These are phyloP conservation scores for Mitragyna speciosa DNA, from an alignment of 257 asterid species.

Conservation along the genomic window DNA sequence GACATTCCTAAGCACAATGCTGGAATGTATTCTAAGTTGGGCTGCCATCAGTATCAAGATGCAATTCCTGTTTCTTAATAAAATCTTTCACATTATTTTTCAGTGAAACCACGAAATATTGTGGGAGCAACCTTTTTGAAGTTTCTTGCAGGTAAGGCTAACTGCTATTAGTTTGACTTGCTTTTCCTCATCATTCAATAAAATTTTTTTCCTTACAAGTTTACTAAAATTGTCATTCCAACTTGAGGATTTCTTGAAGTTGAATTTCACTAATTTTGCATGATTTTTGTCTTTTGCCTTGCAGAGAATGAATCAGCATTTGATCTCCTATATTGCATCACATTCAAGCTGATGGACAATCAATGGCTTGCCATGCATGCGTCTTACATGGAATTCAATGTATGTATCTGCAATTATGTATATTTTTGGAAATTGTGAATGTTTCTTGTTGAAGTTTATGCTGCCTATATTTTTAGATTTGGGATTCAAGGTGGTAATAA, in stretches of 20 bases:
- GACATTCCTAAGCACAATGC: not conserved
- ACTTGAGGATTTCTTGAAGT: not conserved
- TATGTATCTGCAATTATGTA: conserved; percentile 32
- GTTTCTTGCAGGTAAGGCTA: conserved; percentile 76
- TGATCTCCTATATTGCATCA: conserved; percentile 88
- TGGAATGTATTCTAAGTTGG: not conserved
- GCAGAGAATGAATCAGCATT: conserved; percentile 92
- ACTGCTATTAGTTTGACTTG: not conserved
- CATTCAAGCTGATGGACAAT: conserved; percentile 97
- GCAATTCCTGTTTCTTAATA: not conserved
- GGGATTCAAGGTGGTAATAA: not conserved
- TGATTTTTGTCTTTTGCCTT: conserved; percentile 23
- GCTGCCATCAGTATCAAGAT: not conserved
- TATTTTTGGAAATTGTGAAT: not conserved
- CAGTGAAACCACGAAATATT: conserved; percentile 88
- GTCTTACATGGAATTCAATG: conserved; percentile 98
- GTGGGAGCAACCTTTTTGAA: conserved; percentile 95
- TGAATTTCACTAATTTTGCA: not conserved
- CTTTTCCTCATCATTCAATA: not conserved
- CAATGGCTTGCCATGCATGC: conserved; percentile 98
- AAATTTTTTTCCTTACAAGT: not conserved
- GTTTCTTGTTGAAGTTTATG: not conserved
- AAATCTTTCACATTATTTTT: conserved; percentile 19
- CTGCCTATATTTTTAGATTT: not conserved
- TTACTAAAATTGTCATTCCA: not conserved